Base-by-base conservation (phyloP, 1,284 basidiomycete species). In the Phellinidium pouzarii region DNA sequence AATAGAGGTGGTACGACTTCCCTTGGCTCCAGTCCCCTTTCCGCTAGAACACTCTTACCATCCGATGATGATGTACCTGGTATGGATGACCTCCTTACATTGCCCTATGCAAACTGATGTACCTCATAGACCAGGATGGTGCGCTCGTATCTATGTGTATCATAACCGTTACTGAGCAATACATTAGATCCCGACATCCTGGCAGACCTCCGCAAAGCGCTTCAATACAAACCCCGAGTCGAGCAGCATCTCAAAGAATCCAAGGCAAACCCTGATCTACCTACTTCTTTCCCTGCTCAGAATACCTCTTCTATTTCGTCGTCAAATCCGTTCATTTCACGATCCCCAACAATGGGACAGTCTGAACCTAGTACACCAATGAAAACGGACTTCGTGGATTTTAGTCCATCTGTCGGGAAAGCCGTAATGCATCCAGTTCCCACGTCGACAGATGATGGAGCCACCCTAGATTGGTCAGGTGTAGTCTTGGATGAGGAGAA, bases 391-490 rank as follows among this genome's bases (percentile, higher is more conserved):
- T 48, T 53, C 20, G 41, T 87, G 36, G 85, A 87, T 64, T 87
- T 87, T 61, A 79, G 82, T 59, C 84, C 85, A n/a, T 78, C 81
- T 1, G 76, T 77, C 12, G 74, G 75, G 17, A 62, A 67, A 17
- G 64, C 62, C 25, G 67, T 66, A 4, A 59, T 64, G 4, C 77
- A 80, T 57, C 79, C 78, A 14, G 75, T 88, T 5, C 86, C 85
- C 0, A 67, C 75, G 3, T 87, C 84, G 8, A 71, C 73, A 2
- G 77, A 87, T 61, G 78, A 80, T 52, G 86, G 86, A 6, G 67
- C 69, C 20, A 84, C 83, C 1, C 67, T 88, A 22, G 86, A 88
- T 60, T 88, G 85, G 85, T 74, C 77, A 14, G 71, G 74, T 12
- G 62, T 71, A 34, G 61, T 63, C 8, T 65, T 71, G 2, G 76